Base-by-base conservation (phyloP, 2,329 filamentous ascomycete species). In the Leptographium lundbergii region DNA sequence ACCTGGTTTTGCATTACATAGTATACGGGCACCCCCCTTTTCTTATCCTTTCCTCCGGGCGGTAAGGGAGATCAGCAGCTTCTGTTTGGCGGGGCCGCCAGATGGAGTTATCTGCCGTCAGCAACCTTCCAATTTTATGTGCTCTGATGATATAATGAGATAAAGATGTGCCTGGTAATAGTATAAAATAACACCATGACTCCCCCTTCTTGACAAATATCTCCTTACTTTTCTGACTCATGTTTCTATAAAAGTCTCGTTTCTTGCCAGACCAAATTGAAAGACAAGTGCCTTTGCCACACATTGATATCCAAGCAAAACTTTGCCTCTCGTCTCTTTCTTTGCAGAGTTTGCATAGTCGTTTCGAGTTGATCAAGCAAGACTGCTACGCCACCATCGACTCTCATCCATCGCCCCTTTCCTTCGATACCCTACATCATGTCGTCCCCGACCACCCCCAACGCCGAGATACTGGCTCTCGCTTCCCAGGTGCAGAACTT, bases 401-500 rank as follows among this genome's bases (percentile, higher is more conserved):
- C 19, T 22, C 19, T 11, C 10, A 10, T 22, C 45, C 7, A 47
- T 47, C 45, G 19, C 24, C 45, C 45, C 13, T 14, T 47, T 47
- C 19, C 5, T 22, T 6, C 6, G 11, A 29, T 9, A 14, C n/a
- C 13, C 39, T 10, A 11, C 47, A 60, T 29, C 50, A 62, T 62
- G 61, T 59, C 63, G 24, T 61, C 67, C 48, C 39, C 48, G n/a
- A 32, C 47, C 19, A 6, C 47, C 29, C 4, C 54, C 53, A 62
- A 61, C 34, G 54, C 63, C 24, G 62, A 65, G 10, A 53, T 63
- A 22, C 45, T 57, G 34, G 27, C 51, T 19, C 68, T 68, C 57
- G 69, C 67, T 64, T 59, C 60, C 59, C 65, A 65, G 57, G 60
- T 61, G 45, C 63, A 65, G 57, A 61, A 64, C 57, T 66, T 67